These are phyloP conservation scores for Danielia reshetovae DNA, from an alignment of 805 yeast species.

Conservation along the genomic window DNA sequence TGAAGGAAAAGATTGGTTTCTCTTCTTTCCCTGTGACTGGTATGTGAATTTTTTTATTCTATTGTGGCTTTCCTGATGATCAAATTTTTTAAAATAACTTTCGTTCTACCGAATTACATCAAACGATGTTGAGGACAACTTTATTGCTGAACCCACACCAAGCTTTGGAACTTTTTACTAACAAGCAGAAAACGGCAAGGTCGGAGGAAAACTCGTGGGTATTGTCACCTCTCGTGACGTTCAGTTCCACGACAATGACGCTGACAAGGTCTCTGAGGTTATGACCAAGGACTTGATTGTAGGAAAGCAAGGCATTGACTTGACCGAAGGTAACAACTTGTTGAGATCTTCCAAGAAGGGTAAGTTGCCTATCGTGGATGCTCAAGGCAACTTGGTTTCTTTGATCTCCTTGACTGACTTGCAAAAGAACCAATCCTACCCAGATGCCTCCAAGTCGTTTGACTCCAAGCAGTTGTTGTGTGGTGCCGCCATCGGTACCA, in stretches of 20 bases:
- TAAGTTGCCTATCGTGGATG: conserved; percentile 90
- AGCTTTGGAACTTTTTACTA: conserved; percentile 7
- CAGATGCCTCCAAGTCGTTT: conserved; percentile 90
- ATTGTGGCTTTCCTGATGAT: conserved; percentile 47
- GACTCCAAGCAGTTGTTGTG: conserved; percentile 92
- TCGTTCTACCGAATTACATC: conserved; percentile 99
- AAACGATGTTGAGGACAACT: conserved; percentile 92
- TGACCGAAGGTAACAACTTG: conserved; percentile 84
- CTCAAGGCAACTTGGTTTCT: conserved; percentile 70
- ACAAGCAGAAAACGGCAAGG: conserved; percentile 68
- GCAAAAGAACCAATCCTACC: conserved; percentile 91
- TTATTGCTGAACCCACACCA: conserved; percentile 22
- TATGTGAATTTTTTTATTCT: conserved; percentile 49
- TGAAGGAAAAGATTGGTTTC: conserved; percentile 76
- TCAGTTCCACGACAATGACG: conserved; percentile 82
- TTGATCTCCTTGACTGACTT: conserved; percentile 93
- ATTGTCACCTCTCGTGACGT: conserved; percentile 95
- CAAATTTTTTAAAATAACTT: conserved; percentile 64
- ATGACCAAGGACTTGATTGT: conserved; percentile 90
- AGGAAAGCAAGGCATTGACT: conserved; percentile 75
- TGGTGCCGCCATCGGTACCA: conserved; percentile 98
- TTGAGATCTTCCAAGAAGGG: conserved; percentile 94
- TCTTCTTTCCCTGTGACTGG: conserved; percentile 99
- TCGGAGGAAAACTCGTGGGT: conserved; percentile 89
- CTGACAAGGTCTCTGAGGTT: conserved; percentile 61